Conservation (phyloP, 257 asterid genomes). For the Jasminum sambac region DNA sequence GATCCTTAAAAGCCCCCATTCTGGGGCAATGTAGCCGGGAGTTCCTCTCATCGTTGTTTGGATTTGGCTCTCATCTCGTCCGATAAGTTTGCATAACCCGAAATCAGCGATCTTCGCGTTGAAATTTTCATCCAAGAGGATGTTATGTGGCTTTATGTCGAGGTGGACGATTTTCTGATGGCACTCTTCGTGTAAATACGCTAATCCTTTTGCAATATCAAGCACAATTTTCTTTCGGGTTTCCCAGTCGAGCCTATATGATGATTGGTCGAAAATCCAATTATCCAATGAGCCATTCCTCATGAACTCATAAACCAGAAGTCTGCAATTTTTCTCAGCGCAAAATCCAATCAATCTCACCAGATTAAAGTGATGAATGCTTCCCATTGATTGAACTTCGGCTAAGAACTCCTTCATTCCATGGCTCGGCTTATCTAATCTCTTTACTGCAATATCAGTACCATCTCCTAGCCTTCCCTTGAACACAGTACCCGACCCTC, state of each 20-base stretch:
- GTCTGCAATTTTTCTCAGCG: slow-evolving; percentile 19
- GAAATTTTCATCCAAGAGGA: slow-evolving; percentile 28
- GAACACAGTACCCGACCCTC: slow-evolving; percentile 30
- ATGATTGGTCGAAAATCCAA: slow-evolving; percentile 20
- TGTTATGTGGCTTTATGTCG: slow-evolving; percentile 34
- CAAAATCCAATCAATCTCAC: slow-evolving; percentile 29
- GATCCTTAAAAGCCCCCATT: slow-evolving; percentile 21
- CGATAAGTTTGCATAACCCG: slow-evolving; percentile 31
- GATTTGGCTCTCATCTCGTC: slow-evolving; percentile 28
- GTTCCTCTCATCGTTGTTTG: slow-evolving; percentile 35
- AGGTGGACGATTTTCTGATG: slow-evolving; percentile 31
- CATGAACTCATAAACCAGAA: slow-evolving; percentile 32
- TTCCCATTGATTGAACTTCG: slow-evolving; percentile 26
- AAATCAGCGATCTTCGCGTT: slow-evolving; percentile 36
- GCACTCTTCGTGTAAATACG: slow-evolving; percentile 30
- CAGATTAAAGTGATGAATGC: slow-evolving; percentile 31
- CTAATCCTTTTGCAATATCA: slow-evolving; percentile 30
- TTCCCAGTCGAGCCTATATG: slow-evolving; percentile 22
- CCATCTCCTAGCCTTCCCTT: slow-evolving; percentile 22
- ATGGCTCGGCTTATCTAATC: slow-evolving; percentile 13
- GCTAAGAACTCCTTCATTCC: slow-evolving; percentile 20
- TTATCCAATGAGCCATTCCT: slow-evolving; percentile 30
- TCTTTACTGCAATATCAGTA: slow-evolving; percentile 26
- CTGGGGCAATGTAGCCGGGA: slow-evolving; percentile 28
- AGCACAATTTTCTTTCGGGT: slow-evolving; percentile 16